Percentiles rank a stretch among this genome's conserved stretches.
Evolutionary conservation across 352 stramenopile genomes (phyloP).

Genomic region (Pythium vanterpoolii): DNA sequence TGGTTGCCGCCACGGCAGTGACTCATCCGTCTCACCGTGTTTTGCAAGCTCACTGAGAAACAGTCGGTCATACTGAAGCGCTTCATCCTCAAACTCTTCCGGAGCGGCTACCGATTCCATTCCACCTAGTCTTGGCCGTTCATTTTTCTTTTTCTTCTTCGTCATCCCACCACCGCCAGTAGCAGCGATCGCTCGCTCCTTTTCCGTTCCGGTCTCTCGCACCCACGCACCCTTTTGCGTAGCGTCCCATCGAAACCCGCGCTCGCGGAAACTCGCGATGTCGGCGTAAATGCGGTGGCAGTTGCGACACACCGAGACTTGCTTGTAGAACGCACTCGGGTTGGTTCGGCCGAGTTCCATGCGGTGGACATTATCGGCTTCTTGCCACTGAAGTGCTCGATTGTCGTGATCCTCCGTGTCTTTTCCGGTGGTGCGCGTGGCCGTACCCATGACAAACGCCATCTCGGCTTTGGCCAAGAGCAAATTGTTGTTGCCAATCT

Average conservation of each 20-base stretch:
- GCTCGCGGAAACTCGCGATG: conserved; percentile 46
- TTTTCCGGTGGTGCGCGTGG: background rate
- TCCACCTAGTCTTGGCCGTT: background rate
- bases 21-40: conserved; percentile 26
- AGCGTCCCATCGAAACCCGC: conserved; percentile 34
- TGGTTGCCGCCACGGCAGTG: background rate
- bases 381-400: conserved; percentile 53
- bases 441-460: conserved; percentile 34
- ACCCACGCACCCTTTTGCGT: conserved; percentile 18
- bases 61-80: conserved; percentile 27
- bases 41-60: conserved; percentile 70
- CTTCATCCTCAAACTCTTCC: conserved; percentile 19
- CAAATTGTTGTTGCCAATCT: conserved; percentile 75
- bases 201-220: background rate
- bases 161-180: background rate
- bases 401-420: conserved; percentile 7
- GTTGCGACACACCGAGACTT: conserved; percentile 67
- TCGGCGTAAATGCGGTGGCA: conserved; percentile 70
- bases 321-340: conserved; percentile 74
- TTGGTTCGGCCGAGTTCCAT: conserved; percentile 63
- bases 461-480: conserved; percentile 60
- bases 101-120: background rate
- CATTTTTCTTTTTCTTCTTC: conserved; percentile 9
- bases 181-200: too few relatives aligned
- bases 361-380: conserved; percentile 56